Evolutionary conservation across 768 basidiomycete genomes (phyloP).

Genomic region (Cystobasidium onofrii): DNA sequence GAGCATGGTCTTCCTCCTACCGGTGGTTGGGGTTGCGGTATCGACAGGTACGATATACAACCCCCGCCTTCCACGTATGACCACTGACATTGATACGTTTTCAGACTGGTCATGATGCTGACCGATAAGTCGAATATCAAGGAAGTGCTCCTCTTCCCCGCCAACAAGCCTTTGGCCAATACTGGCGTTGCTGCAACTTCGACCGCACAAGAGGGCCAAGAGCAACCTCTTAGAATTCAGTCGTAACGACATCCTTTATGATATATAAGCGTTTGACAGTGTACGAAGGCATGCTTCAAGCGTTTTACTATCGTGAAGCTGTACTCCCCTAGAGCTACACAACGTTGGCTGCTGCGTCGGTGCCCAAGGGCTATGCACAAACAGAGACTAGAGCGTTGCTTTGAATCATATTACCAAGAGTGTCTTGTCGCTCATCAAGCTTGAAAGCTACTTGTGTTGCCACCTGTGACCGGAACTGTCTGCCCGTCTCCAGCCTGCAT

Average conservation of each 20-base stretch:
- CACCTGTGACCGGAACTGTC: too few species aligned
- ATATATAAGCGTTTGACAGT: too few species aligned
- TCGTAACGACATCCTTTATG: background rate
- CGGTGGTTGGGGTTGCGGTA: conserved; percentile 92
- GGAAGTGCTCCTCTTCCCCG: conserved; percentile 43
- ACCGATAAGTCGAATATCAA: conserved; percentile 54
- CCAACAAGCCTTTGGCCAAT: conserved; percentile 37
- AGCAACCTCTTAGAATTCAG: conserved; percentile 13
- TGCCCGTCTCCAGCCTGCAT: background rate
- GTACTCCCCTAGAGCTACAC: background rate
- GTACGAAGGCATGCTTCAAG: too few species aligned
- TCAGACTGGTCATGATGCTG: conserved; percentile 84
- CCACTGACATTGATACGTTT: background rate
- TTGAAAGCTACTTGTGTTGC: too few species aligned
- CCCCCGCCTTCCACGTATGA: background rate
- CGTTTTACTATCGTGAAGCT: too few species aligned
- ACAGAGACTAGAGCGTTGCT: too few species aligned
- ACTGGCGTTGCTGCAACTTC: conserved; percentile 12
- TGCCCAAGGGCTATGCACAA: background rate
- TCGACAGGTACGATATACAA: conserved; percentile 56
- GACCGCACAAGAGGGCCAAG: background rate
- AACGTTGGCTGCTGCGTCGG: background rate
- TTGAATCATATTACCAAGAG: too few species aligned
- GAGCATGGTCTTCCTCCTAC: conserved; percentile 97
- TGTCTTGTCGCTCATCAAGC: background rate